Evolutionary conservation across 805 yeast genomes (phyloP).

Genomic region (Cyberlindnera euphorbiae): DNA sequence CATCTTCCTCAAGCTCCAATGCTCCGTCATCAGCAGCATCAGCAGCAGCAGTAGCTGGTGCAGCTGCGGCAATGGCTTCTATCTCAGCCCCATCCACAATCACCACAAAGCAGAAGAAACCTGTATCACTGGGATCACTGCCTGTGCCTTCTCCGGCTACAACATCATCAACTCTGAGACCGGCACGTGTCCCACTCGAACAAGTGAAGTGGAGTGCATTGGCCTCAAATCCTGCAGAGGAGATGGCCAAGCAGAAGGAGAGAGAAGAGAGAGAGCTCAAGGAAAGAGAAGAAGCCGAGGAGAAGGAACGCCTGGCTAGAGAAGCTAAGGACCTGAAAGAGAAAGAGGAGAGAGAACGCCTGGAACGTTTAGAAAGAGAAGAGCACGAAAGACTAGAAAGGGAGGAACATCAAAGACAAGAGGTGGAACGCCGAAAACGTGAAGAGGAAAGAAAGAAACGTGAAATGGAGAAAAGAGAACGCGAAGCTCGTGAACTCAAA

Average conservation of each 20-base stretch:
- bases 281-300: too few species aligned
- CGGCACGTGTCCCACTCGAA: conserved; percentile 9
- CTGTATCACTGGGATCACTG: too few species aligned
- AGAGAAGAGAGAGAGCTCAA: too few species aligned
- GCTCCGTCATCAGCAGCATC: conserved; percentile 4
- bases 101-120: too few species aligned
- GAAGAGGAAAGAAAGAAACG: conserved; percentile 3
- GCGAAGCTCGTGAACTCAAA: conserved; percentile 12
- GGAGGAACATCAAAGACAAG: conserved; percentile 2
- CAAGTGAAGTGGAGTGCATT: conserved; percentile 10
- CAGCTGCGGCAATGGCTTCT: conserved; percentile 3
- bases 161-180: conserved; percentile 7
- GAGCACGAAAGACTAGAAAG: not conserved
- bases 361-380: conserved; percentile 1
- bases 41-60: not conserved
- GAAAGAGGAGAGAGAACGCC: conserved; percentile 3
- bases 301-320: too few species aligned
- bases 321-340: conserved; percentile 2
- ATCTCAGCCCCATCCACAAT: too few species aligned
- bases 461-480: conserved; percentile 7
- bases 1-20: too few species aligned
- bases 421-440: conserved; percentile 2
- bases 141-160: conserved; percentile 4
- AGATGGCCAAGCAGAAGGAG: too few species aligned
- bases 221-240: conserved; percentile 3